These are phyloP conservation scores for Ampelocalamus luodianensis DNA, from an alignment of 176 grass and related monocot genomes.

Conservation along the genomic window DNA sequence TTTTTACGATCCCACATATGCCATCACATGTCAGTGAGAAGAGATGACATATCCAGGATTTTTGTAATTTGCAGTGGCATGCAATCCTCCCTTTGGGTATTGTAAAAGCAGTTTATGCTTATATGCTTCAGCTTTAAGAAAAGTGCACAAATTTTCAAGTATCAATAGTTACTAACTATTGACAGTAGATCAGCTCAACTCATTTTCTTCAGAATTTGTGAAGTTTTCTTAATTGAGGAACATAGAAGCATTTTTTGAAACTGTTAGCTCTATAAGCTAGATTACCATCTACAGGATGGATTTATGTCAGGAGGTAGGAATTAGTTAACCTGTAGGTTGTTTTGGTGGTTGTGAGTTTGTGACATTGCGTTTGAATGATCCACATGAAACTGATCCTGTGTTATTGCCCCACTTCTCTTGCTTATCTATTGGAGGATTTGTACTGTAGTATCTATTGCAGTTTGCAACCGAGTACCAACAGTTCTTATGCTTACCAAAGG, in stretches of 20 bases:
- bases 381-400: neutral
- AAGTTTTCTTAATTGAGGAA: neutral
- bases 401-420: neutral
- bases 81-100: no score
- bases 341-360: neutral
- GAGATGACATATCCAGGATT: no score
- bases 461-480: neutral
- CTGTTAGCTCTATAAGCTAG: neutral
- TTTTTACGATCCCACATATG: no score
- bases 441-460: neutral
- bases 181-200: neutral
- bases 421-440: neutral
- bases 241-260: constrained; percentile 5
- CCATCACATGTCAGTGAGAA: no score
- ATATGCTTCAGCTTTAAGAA: neutral
- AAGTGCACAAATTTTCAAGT: neutral
- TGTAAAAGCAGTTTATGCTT: neutral
- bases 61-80: no score
- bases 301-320: neutral
- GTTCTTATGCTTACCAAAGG: neutral
- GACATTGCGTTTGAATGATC: neutral
- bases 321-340: constrained; percentile 7
- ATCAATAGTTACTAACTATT: neutral
- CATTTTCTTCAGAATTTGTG: constrained; percentile 18
- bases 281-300: neutral